Evolutionary conservation across 1,139 yeast species (phyloP), one percentile per base, ranked within the genome.

Genomic region (Suhomyces maxii): DNA sequence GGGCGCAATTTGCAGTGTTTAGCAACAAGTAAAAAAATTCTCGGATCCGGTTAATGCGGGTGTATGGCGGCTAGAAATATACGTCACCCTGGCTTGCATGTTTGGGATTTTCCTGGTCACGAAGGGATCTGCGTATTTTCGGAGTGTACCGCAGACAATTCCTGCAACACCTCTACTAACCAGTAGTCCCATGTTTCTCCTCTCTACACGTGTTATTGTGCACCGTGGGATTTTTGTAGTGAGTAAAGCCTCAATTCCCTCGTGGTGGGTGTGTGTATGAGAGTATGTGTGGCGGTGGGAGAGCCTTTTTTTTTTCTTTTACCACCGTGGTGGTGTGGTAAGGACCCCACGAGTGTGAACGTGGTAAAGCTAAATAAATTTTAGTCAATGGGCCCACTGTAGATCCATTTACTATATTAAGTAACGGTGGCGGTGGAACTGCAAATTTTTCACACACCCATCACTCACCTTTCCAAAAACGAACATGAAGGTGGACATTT

Each of bases 1-100:
- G 28, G 32, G 42, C 31, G 31, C 46, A 35, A 40, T 36, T 32
- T 46, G 46, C 39, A 39, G 39, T 18, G 41, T 36, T 36, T 36
- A 36, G 39, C 39, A 36, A 41, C 35, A 11, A 42, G 41, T 38
- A 26, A 39, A 34, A 35, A 18, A 39, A n/a, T 11, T 32, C 33
- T 30, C 8, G 25, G 25, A 11, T 44, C 46, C 46, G 26, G 45
- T 9, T 41, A 45, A 10, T 14, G 14, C 36, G 35, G 48, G 48
- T 35, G 36, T 28, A 8, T 18, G 39, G 32, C 39, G 28, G 33
- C 26, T 31, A 7, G 12, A 26, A 12, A 6, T 37, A 25, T 37
- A 33, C 38, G 39, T 36, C 42, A 40, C 38, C 42, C 36, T 9
- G 28, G 11, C 26, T 28, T 25, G 25, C 34, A 37, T 42, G 45